phyloP scores from a whole-genome alignment of 805 yeast species.

The Dipodascopsis tothii region DNA sequence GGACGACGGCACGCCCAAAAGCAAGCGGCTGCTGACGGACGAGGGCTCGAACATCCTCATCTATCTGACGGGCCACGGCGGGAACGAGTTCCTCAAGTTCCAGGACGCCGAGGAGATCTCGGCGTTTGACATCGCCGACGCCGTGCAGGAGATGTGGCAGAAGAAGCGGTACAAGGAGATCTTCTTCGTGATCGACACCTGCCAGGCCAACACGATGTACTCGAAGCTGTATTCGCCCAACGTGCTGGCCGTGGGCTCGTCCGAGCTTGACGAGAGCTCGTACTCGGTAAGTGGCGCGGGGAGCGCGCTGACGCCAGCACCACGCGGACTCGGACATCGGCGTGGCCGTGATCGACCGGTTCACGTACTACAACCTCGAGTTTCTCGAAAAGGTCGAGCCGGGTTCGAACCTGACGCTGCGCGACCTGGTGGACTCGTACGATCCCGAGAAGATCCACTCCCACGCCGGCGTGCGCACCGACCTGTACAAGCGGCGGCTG shows the following conservation, averaged over 20 bases:
- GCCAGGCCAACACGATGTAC: slow-evolving; percentile 98
- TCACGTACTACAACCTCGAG: slow-evolving; percentile 85
- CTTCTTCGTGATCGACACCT: slow-evolving; percentile 95
- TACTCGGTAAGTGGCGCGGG: slow-evolving; percentile 43
- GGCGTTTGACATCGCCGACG: slow-evolving; percentile 91
- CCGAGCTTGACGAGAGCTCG: slow-evolving; percentile 77
- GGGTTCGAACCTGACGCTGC: slow-evolving; percentile 65
- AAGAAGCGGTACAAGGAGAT: slow-evolving; percentile 92
- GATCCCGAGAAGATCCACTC: slow-evolving; percentile 82
- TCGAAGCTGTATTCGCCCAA: slow-evolving; percentile 87
- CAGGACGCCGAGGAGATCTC: slow-evolving; percentile 98
- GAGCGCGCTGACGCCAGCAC: slow-evolving; percentile 35
- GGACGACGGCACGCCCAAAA: slow-evolving; percentile 89
- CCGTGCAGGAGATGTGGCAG: slow-evolving; percentile 94
- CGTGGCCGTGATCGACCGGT: slow-evolving; percentile 94
- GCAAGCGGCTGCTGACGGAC: slow-evolving; percentile 83
- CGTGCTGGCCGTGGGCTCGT: slow-evolving; percentile 85
- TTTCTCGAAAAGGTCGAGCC: slow-evolving; percentile 75
- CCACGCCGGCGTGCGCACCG: slow-evolving; percentile 86
- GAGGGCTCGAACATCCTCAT: slow-evolving; percentile 90
- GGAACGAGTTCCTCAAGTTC: slow-evolving; percentile 91
- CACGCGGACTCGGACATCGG: slow-evolving; percentile 94
- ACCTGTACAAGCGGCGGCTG: slow-evolving; percentile 59
- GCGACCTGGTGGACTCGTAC: slow-evolving; percentile 77
- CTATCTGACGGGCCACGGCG: slow-evolving; percentile 98